phyloP scores from a whole-genome alignment of 78 protist species.

The Guillardia theta region DNA sequence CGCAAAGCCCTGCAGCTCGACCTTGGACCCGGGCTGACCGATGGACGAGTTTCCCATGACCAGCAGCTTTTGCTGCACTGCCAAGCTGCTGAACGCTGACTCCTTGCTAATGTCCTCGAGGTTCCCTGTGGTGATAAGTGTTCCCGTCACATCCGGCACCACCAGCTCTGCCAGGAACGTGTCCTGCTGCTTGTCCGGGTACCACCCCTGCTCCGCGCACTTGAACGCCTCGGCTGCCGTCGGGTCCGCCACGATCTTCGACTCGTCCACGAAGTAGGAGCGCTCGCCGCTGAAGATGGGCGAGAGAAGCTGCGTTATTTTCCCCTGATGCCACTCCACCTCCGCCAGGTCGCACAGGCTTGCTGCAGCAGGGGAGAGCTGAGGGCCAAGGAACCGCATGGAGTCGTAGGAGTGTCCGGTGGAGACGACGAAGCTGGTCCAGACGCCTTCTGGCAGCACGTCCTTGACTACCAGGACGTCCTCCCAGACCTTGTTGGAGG shows the following conservation, averaged over 20 bases:
- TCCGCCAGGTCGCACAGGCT: background rate
- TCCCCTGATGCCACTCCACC: constrained; percentile 14
- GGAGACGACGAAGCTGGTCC: too few species aligned
- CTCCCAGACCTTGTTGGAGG: too few species aligned
- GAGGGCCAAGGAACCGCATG: too few species aligned
- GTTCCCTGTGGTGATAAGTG: background rate
- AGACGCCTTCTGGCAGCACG: too few species aligned
- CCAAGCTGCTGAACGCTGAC: background rate
- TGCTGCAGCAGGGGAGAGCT: too few species aligned
- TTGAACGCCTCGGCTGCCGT: background rate
- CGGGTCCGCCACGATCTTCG: background rate
- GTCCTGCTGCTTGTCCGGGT: background rate
- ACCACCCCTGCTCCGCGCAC: constrained; percentile 5
- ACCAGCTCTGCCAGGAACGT: background rate
- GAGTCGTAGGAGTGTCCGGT: too few species aligned
- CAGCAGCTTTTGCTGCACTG: background rate
- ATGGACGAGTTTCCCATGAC: background rate
- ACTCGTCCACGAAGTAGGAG: background rate
- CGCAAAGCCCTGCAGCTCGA: background rate
- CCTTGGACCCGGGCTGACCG: background rate
- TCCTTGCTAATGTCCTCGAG: background rate
- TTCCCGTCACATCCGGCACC: background rate
- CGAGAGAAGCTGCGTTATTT: background rate
- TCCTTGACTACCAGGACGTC: too few species aligned
- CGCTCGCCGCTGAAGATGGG: background rate